Conservation (phyloP, 805 yeast species). For the Yueomyces sp. region DNA sequence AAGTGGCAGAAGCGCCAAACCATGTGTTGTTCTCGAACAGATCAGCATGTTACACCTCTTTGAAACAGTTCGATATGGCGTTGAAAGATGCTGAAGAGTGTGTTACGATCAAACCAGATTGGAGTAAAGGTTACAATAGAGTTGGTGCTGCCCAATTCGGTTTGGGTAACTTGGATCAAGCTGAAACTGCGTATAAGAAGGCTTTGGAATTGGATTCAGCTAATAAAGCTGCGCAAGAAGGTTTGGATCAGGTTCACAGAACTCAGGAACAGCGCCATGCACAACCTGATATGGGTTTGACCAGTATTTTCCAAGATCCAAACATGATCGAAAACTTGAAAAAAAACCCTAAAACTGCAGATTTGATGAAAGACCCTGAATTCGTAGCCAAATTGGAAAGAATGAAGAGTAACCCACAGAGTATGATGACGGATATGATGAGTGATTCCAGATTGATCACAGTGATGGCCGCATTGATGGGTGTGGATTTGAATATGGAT, state of each 20-base stretch:
- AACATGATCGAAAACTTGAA: constrained; percentile 60
- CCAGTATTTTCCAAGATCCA: constrained; percentile 70
- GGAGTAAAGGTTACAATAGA: constrained; percentile 95
- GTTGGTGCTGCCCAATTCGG: constrained; percentile 90
- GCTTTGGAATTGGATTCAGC: constrained; percentile 70
- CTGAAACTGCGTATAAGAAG: constrained; percentile 56
- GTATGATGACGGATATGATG: constrained; percentile 55
- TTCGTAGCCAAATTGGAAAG: constrained; percentile 52
- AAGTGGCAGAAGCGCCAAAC: constrained; percentile 66
- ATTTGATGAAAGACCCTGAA: constrained; percentile 74
- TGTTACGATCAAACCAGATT: constrained; percentile 62
- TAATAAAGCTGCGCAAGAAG: constrained; percentile 80
- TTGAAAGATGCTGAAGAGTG: constrained; percentile 77
- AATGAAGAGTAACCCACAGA: constrained; percentile 60
- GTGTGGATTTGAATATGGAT: constrained; percentile 52
- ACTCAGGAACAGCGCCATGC: constrained; percentile 39
- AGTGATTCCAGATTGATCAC: constrained; percentile 82
- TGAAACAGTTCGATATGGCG: constrained; percentile 61
- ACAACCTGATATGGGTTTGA: constrained; percentile 62
- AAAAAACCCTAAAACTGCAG: constrained; percentile 77
- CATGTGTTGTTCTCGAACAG: constrained; percentile 90
- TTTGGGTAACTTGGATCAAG: constrained; percentile 64
- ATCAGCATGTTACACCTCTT: constrained; percentile 80
- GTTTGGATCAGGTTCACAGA: constrained; percentile 55
- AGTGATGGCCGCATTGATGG: constrained; percentile 73